Conservation (phyloP, 345 rosid genomes). For the Psidium friedrichsthalianum region DNA sequence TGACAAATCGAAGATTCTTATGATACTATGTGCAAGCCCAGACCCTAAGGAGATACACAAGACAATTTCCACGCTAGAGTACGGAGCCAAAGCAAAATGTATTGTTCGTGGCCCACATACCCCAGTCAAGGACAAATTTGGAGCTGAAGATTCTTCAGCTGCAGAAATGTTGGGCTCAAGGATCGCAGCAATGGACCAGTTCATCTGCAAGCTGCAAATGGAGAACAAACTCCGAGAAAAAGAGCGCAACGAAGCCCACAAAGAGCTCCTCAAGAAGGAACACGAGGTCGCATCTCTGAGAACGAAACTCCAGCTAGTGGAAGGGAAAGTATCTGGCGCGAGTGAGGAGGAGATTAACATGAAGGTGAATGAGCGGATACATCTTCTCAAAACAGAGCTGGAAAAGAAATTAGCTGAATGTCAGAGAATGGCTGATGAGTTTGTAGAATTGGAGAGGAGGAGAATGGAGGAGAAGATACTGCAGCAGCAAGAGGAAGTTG, state of each 20-base stretch:
- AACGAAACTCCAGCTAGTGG: constrained; percentile 27
- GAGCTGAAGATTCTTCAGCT: constrained; percentile 48
- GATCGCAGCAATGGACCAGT: constrained; percentile 88
- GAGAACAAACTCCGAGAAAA: constrained; percentile 81
- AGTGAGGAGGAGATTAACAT: constrained; percentile 69
- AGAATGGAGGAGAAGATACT: constrained; percentile 88
- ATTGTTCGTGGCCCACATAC: constrained; percentile 83
- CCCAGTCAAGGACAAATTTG: constrained; percentile 52
- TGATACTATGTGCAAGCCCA: constrained; percentile 96
- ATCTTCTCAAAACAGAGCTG: constrained; percentile 39
- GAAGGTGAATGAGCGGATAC: constrained; percentile 60
- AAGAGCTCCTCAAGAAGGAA: constrained; percentile 68
- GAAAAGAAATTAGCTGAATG: constrained; percentile 75
- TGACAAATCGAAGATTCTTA: constrained; percentile 83
- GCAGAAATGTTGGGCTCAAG: constrained; percentile 56
- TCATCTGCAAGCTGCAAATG: constrained; percentile 65
- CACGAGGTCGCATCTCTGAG: constrained; percentile 64
- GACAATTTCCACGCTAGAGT: constrained; percentile 94
- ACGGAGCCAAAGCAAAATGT: constrained; percentile 97
- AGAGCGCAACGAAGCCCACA: constrained; percentile 66
- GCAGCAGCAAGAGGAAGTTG: constrained; percentile 86
- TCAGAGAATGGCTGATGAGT: constrained; percentile 72
- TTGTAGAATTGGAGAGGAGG: constrained; percentile 77
- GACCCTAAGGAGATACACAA: constrained; percentile 90
- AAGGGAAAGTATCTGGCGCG: constrained; percentile 33